Base-by-base conservation (phyloP, 768 basidiomycete species). In the Mycena chlorophos region DNA sequence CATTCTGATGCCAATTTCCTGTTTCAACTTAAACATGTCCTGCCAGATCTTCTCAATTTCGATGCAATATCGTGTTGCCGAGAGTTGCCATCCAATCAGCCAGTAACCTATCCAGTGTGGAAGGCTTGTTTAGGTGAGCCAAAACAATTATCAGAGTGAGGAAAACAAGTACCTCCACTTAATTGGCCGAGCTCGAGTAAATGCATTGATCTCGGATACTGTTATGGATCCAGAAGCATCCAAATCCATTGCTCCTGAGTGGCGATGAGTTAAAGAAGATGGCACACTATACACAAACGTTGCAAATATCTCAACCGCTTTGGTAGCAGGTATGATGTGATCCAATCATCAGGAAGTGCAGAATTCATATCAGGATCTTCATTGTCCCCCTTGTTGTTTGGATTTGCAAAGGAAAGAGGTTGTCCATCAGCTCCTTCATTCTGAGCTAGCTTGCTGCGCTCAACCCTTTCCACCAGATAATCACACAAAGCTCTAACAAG, bases 181-280 rank as follows among this genome's bases (percentile, higher is more conserved):
- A 1, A 26, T 13, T 2, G 69, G 72, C 5, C 62, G 53, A 22
- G 60, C 51, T 3, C 51, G 39, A 3, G 68, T 69, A 45, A 74
- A 71, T 0, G 42, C 48, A 49, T 74, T 74, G 17, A 71, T 65
- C 49, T 74, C 71, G 3, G 54, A 29, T n/a, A 72, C 63, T 1
- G 67, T 68, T 51, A 69, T 65, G 47, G 66, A 72, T 3, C 72
- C 71, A 0, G 69, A 71, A 2, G 66, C 65, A 46, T 74, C 70
- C 25, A 69, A 66, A 50, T 74, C 72, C 45, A 73, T 62, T 13
- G 69, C 70, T 46, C 72, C 73, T 45, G 63, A 43, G 19, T 70
- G 67, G 1, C 60, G 54, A 10, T 42, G 22, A 51, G 13, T 31
- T 16, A 26, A 42, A 3, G n/a, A 42, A 26, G 6, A 12, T 17